phyloP scores from a whole-genome alignment of 805 yeast genomes.

The Candida patagonica region DNA sequence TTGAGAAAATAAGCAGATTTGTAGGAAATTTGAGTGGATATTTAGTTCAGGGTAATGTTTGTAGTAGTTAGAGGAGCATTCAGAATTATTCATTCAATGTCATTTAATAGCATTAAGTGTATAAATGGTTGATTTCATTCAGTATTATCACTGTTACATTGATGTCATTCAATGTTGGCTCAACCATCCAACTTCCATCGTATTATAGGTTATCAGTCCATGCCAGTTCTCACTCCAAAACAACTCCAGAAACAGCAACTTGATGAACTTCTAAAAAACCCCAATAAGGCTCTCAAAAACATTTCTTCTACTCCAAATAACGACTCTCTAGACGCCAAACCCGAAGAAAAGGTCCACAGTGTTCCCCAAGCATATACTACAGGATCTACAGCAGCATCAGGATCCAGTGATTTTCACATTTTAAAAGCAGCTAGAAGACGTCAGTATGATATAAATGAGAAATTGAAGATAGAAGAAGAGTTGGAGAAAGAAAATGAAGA shows the following conservation, averaged over 20 bases:
- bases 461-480: constrained; percentile 18
- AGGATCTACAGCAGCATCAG: constrained; percentile 30
- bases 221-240: not conserved
- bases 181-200: no score
- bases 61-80: no score
- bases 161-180: no score
- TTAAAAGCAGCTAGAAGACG: constrained; percentile 27
- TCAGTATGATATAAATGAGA: constrained; percentile 22
- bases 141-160: no score
- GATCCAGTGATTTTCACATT: constrained; percentile 31
- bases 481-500: constrained; percentile 17
- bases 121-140: not conserved
- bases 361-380: constrained; percentile 25
- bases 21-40: no score
- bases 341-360: constrained; percentile 1
- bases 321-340: constrained; percentile 1
- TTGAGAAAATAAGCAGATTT: no score
- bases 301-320: not conserved
- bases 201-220: no score
- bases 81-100: no score
- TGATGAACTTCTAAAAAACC: constrained; percentile 12
- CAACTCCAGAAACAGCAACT: constrained; percentile 11
- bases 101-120: not conserved
- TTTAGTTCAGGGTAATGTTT: no score
- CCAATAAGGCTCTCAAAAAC: constrained; percentile 11